phyloP scores from a whole-genome alignment of 176 grass and related monocot species.

The Bromus sterilis region DNA sequence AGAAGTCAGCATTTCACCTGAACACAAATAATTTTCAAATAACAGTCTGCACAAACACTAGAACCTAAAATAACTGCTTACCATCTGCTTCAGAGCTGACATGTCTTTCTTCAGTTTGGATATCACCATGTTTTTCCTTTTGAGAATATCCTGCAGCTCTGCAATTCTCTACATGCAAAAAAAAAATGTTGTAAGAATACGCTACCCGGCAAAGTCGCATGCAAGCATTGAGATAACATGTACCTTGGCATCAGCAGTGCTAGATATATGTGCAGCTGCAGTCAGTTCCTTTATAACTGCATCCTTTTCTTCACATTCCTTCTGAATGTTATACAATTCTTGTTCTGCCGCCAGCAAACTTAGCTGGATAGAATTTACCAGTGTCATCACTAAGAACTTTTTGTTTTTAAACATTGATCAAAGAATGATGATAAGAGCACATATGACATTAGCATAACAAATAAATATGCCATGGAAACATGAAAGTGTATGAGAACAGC shows the following conservation, averaged over 20 bases:
- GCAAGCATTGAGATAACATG: not conserved
- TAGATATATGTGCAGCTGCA: constrained; percentile 44
- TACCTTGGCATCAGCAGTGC: constrained; percentile 55
- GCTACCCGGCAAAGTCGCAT: not conserved
- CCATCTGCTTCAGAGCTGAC: constrained; percentile 59
- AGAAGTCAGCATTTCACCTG: not conserved
- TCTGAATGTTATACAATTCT: constrained; percentile 82
- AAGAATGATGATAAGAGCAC: not conserved
- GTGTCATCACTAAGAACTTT: not conserved
- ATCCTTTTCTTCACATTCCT: constrained; percentile 91
- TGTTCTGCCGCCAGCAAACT: constrained; percentile 57
- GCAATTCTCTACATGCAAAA: constrained; percentile 59
- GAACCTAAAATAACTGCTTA: constrained; percentile 7
- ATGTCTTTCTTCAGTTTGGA: constrained; percentile 90
- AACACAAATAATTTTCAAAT: not conserved
- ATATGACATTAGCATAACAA: not conserved
- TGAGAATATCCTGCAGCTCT: constrained; percentile 68
- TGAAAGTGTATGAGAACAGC: not conserved
- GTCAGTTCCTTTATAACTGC: constrained; percentile 60
- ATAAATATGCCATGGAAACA: not conserved
- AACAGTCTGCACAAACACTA: not conserved
- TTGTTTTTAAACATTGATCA: constrained; percentile 3
- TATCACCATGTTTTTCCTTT: constrained; percentile 77
- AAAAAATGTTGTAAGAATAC: not conserved
- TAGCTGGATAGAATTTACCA: constrained; percentile 41